Conservation (phyloP, 768 basidiomycete genomes). For the Panaeolus papilionaceus region DNA sequence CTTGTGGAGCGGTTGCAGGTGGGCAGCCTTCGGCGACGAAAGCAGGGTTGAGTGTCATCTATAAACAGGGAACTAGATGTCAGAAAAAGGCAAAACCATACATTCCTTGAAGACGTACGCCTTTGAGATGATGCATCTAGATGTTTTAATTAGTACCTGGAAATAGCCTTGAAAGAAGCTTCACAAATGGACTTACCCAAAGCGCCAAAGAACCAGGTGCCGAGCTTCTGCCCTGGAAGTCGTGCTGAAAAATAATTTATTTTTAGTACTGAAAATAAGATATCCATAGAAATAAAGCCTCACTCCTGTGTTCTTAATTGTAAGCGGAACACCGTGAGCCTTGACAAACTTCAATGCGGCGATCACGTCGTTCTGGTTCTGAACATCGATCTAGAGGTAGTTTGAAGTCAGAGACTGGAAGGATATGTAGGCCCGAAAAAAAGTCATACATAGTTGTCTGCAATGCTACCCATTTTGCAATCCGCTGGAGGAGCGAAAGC, state of each 20-base stretch:
- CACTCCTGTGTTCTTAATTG: not conserved
- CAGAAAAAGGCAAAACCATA: not conserved
- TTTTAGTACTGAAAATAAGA: not conserved
- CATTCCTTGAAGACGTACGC: not conserved
- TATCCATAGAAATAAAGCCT: not conserved
- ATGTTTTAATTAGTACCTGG: not conserved
- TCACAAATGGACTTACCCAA: not conserved
- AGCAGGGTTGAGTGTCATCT: not conserved
- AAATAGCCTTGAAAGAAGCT: not conserved
- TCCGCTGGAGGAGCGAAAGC: not conserved
- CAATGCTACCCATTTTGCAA: not conserved
- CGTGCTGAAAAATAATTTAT: not conserved
- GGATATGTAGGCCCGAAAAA: not conserved
- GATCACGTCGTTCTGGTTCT: slow-evolving; percentile 27
- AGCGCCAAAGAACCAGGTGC: slow-evolving; percentile 3
- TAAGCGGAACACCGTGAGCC: not conserved
- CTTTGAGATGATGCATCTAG: not conserved
- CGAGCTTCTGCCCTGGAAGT: slow-evolving; percentile 4
- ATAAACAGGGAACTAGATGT: not conserved
- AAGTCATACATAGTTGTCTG: slow-evolving; percentile 20
- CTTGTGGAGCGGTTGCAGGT: not conserved
- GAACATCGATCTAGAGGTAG: slow-evolving; percentile 30
- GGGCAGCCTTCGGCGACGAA: not conserved
- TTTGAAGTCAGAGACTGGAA: not conserved
- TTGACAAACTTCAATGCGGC: slow-evolving; percentile 29